Evolutionary conservation across 2,329 filamentous ascomycete genomes (phyloP), one percentile per base, ranked within the genome.

Genomic region (Fusarium burgessii): DNA sequence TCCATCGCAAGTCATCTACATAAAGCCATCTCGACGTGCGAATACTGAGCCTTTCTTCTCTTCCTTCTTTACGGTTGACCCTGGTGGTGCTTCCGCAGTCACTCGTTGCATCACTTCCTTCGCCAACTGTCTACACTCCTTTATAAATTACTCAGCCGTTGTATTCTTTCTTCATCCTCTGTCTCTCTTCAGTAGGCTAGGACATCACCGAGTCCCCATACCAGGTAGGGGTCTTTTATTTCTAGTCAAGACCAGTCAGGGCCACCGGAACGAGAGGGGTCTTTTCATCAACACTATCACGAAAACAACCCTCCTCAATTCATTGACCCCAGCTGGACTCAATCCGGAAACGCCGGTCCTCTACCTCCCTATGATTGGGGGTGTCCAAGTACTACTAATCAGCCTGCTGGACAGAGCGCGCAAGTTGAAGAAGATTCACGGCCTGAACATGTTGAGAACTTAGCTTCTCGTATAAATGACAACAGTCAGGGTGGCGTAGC

Each of bases 351-450:
- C 2, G 23, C 25, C 1, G 42, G 51, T 14, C 58, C 58, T 58
- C 17, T 62, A 33, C 51, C 32, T 62, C 51, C 51, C 15, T 47
- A 40, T 38, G 41, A 49, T 35, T 62, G 35, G 58, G 51, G 38
- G 27, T 43, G 29, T 54, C 18, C 36, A 60, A 60, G 35, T 49
- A 35, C 33, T 25, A 27, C 33, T 32, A 9, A 35, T 42, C 23
- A 62, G 41, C 41, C 58, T 62, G 42, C 58, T 58, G 58, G 58
- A 58, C 51, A 62, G 51, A 35, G 51, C 32, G 35, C 49, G 27
- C 51, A 47, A 62, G 25, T 25, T 18, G 51, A 27, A 33, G 58
- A 49, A 23, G 27, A 58, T 58, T 47, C 51, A 23, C 51, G 51
- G 58, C 51, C 29, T 35, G 51, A 49, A 46, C 7, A 62, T 29